A percentile compares a stretch with the other conserved stretches of the same genome.
Evolutionary conservation across 1,139 yeast genomes (phyloP).

Genomic region (Pichia sp.): DNA sequence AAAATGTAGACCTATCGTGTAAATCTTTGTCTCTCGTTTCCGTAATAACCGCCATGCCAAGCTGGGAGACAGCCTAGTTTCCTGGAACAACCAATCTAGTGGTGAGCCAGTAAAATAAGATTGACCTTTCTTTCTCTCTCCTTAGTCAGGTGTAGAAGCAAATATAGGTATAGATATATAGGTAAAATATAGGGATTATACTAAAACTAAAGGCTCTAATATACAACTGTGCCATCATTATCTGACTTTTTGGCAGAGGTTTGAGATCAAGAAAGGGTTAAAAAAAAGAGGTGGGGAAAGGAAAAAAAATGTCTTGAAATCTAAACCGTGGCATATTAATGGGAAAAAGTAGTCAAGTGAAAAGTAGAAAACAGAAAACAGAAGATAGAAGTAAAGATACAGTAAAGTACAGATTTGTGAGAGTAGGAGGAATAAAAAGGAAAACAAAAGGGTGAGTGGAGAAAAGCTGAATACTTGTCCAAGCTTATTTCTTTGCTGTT

Average conservation of each 20-base stretch:
- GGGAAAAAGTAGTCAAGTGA: background rate
- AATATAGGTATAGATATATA: background rate
- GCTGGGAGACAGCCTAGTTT: no score
- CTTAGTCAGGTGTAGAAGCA: background rate
- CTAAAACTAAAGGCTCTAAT: conserved; percentile 7
- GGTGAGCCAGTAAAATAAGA: no score
- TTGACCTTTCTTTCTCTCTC: no score
- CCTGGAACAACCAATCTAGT: no score
- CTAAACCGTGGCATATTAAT: background rate
- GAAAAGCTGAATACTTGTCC: background rate
- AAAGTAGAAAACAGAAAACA: background rate
- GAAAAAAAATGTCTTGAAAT: background rate
- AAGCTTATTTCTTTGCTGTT: conserved; percentile 26
- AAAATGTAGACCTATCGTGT: no score
- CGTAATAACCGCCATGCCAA: no score
- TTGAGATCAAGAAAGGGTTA: background rate
- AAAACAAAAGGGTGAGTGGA: background rate
- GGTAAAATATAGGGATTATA: background rate
- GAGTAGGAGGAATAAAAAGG: background rate
- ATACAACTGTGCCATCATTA: conserved; percentile 6
- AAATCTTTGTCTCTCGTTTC: no score
- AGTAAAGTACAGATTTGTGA: conserved; percentile 5
- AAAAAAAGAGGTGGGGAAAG: background rate
- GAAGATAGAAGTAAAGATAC: background rate
- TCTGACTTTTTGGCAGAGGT: background rate